Base-by-base conservation (phyloP, 176 grass and related monocot genomes). In the Pontederia paniculata region DNA sequence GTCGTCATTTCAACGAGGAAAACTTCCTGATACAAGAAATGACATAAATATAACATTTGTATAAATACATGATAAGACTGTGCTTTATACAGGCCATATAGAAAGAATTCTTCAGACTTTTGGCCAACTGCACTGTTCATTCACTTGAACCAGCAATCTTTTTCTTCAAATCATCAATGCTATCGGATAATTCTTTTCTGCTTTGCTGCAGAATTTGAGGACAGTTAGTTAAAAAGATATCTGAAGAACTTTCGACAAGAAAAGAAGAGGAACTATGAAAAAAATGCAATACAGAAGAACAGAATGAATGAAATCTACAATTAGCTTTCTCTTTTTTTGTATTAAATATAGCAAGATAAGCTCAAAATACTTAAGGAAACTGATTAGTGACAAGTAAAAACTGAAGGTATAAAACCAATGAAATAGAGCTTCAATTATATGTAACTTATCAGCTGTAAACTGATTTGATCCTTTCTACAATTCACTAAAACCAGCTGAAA, bases 151-250 rank as follows among this genome's bases (percentile, higher is more conserved):
- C 90, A 17, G 90, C 65, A 58, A 95, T 86, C 66, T 81, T 89
- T 53, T 89, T 95, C 90, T 95, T 95, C 52, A 95, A 76, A 57
- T 13, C 48, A 64, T 95, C 90, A 10, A 95, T 83, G 54, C 89
- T 85, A 13, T 42, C 68, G n/a, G 45, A 85, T 60, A 95, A 58
- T 44, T 95, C 90, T 68, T 95, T 95, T 69, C 90, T 85, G 41
- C 79, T 89, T 62, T 95, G 77, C 85, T 89, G 78, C 45, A 60
- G 62, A 52, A 31, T 13, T 60, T 9, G 21, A 79, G 10, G 14
- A 31, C 15, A 52, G 10, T 57, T 51, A 2, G 46, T 52, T 14
- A 71, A 15, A 67, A 42, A 37, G 50, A 6, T 37, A 37, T 37
- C 28, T 18, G 44, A 16, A 58, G 70, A 44, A 22, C 50, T 49